Conservation (phyloP, 129 eudicot species). For the Escallonia rubra region DNA sequence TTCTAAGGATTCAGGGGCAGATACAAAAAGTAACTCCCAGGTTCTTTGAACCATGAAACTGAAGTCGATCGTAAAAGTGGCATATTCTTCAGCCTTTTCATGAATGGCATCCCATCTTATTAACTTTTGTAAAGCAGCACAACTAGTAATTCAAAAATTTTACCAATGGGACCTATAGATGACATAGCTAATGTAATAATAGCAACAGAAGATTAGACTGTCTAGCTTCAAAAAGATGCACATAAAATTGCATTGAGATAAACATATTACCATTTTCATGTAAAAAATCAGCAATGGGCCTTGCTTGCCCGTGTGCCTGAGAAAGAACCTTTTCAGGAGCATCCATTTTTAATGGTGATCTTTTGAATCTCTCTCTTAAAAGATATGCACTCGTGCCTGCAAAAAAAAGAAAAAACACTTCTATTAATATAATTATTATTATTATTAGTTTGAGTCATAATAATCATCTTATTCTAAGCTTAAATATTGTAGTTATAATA, state of each 20-base stretch:
- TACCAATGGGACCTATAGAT: neutral
- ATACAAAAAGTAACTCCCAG: too few species aligned
- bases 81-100: neutral
- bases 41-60: too few species aligned
- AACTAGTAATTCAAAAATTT: neutral
- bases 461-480: too few species aligned
- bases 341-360: slow-evolving; percentile 88
- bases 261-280: slow-evolving; percentile 72
- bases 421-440: too few species aligned
- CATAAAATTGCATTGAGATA: neutral
- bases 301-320: slow-evolving; percentile 95
- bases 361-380: slow-evolving; percentile 53
- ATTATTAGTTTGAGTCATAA: too few species aligned
- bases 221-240: neutral
- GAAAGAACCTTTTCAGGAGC: slow-evolving; percentile 84
- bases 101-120: neutral
- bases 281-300: slow-evolving; percentile 76
- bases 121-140: neutral
- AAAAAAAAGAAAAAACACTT: slow-evolving; percentile 8
- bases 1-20: too few species aligned
- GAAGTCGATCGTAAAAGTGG: too few species aligned
- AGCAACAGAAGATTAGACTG: neutral
- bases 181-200: neutral
- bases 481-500: neutral
- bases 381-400: slow-evolving; percentile 33